Base-by-base conservation (phyloP, 129 eudicot genomes). In the Escallonia rubra region DNA sequence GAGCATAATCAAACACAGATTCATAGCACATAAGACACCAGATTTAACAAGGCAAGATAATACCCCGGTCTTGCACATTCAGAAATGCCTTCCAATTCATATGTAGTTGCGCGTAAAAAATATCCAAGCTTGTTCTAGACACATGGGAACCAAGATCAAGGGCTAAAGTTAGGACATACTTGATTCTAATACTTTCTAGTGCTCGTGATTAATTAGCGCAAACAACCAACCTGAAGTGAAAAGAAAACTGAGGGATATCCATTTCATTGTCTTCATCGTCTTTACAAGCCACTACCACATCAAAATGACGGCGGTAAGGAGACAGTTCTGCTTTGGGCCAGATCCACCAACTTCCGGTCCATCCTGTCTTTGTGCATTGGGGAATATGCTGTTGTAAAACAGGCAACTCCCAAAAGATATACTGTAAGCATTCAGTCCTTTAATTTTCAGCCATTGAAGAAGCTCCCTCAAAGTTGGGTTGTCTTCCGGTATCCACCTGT, bases 221-320 rank as follows among this genome's bases (percentile, higher is more conserved):
- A 43, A 7, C 41, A 62, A 34, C 43, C 79, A 79, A 91, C 66
- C 81, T 72, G 82, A 85, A 91, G 77, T 83, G 88, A 40, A 91
- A 62, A 6, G 97, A 91, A 41, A 91, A 43, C 72, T 74, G 94
- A 34, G 97, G 97, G 68, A 91, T 86, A 74, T 91, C 97, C 7
- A 91, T 63, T 57, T 88, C 98, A 53, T 86, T 80, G 63, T 78
- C 98, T 42, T 85, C 94, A 9, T 88, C 98, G 38, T 91, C 97
- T 89, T 91, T 96, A 63, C 97, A 91, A 44, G 90, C 96, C 69
- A 85, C 97, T 8, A 88, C 94, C 34, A 91, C 81, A 79, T 91
- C 97, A 50, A 91, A 81, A 63, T 91, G 96, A 38, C 72, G 59
- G 64, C 97, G 71, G 58, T 83, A 76, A 0, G 88, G 57, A 43